These are phyloP conservation scores for Sesbania bispinosa DNA, from an alignment of 306 rosid species.

Conservation along the genomic window DNA sequence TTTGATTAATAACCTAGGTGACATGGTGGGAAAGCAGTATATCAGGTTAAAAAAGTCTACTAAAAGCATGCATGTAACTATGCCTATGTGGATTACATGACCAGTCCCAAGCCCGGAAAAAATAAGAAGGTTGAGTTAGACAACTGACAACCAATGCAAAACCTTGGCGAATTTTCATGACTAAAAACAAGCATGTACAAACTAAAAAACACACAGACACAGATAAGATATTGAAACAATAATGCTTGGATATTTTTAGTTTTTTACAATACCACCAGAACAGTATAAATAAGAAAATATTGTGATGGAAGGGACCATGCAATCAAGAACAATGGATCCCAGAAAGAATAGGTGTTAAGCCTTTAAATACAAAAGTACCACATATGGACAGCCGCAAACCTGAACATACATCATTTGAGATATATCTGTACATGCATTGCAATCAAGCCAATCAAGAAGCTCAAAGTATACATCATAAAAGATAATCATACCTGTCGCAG, in stretches of 20 bases:
- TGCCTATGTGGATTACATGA: neutral
- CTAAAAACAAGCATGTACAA: conserved; percentile 14
- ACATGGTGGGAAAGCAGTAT: conserved; percentile 16
- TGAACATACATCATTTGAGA: conserved; percentile 2
- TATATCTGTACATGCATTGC: conserved; percentile 6
- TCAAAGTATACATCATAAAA: conserved; percentile 19
- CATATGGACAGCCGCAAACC: neutral
- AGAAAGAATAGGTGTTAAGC: neutral
- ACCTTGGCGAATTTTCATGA: neutral
- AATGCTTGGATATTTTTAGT: too few species aligned
- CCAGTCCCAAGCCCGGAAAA: neutral
- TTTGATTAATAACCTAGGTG: conserved; percentile 89
- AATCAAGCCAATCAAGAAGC: conserved; percentile 14
- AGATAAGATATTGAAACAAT: neutral
- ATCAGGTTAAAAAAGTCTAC: conserved; percentile 3
- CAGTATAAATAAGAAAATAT: conserved; percentile 16
- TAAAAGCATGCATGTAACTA: neutral
- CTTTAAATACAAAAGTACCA: neutral
- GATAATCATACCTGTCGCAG: conserved; percentile 71
- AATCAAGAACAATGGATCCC: conserved; percentile 20
- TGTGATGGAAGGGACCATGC: neutral
- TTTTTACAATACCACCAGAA: conserved; percentile 3
- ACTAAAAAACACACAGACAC: neutral
- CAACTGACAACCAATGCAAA: neutral
- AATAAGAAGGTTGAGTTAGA: neutral